Evolutionary conservation across 306 rosid genomes (phyloP).

Genomic region (Dicorynia guianensis): DNA sequence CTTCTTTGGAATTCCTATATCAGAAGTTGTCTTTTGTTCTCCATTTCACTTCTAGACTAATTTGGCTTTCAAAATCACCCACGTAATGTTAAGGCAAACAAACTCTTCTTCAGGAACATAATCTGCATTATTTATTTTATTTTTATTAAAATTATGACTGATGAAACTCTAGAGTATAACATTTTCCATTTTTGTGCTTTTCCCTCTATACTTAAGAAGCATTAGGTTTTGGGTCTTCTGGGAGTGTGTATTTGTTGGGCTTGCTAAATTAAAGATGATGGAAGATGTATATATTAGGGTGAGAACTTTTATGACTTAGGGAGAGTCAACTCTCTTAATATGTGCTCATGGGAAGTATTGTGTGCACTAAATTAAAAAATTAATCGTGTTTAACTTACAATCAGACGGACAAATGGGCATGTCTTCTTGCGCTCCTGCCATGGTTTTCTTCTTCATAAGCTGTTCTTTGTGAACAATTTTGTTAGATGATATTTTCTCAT

Average conservation of each 20-base stretch:
- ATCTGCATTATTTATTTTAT: conserved; percentile 24
- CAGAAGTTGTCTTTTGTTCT: conserved; percentile 17
- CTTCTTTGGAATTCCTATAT: background rate
- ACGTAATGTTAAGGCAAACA: conserved; percentile 5
- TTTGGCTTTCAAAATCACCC: conserved; percentile 17
- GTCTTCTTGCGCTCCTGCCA: conserved; percentile 24
- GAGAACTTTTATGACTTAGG: conserved; percentile 5
- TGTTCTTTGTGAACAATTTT: background rate
- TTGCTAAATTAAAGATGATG: conserved; percentile 9
- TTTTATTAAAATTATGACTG: background rate
- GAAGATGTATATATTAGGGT: background rate
- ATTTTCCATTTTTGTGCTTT: conserved; percentile 6
- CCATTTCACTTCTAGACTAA: conserved; percentile 25
- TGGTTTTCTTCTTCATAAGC: conserved; percentile 31
- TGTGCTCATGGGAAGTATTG: background rate
- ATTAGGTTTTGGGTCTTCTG: conserved; percentile 3
- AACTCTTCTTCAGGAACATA: conserved; percentile 15
- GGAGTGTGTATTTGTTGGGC: conserved; percentile 30
- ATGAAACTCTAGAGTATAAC: conserved; percentile 6
- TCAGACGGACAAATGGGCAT: conserved; percentile 13
- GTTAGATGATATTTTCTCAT: background rate
- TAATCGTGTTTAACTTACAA: conserved; percentile 19
- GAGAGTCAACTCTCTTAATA: conserved; percentile 25
- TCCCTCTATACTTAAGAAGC: conserved; percentile 32
- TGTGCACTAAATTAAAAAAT: background rate